A percentile compares a stretch with the other conserved stretches of the same genome.
These are phyloP conservation scores for Xylaria curta DNA, from an alignment of 495 filamentous ascomycete genomes.

Conservation along the genomic window DNA sequence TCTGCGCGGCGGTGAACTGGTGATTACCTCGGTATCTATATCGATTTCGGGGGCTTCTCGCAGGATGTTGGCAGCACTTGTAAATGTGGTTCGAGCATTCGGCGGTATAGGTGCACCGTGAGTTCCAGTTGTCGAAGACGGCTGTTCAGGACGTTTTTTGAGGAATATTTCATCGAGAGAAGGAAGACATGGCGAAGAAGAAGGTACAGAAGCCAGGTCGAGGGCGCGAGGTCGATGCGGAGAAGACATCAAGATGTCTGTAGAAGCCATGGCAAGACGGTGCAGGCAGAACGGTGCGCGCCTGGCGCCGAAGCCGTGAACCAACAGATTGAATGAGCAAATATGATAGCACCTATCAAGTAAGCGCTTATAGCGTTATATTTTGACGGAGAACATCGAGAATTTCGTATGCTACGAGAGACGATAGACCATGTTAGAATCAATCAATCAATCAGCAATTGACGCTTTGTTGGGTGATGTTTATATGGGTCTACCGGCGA, in stretches of 20 bases:
- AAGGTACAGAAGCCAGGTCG: constrained; percentile 42
- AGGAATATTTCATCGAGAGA: constrained; percentile 47
- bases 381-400: background rate
- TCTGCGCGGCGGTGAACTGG: constrained; percentile 33
- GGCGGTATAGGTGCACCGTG: constrained; percentile 42
- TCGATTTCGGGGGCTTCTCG: constrained; percentile 40
- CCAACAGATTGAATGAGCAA: constrained; percentile 36
- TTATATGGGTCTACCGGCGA: background rate
- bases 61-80: constrained; percentile 49
- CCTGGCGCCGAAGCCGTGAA: constrained; percentile 43
- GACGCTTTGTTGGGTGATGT: background rate
- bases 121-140: constrained; percentile 42
- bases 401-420: background rate
- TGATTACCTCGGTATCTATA: constrained; percentile 37
- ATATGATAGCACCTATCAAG: background rate
- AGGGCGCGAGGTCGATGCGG: constrained; percentile 37
- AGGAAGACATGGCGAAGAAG: constrained; percentile 56
- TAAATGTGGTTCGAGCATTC: constrained; percentile 44
- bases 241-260: constrained; percentile 46
- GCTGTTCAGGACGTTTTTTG: constrained; percentile 39
- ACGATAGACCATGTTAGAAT: background rate
- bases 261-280: constrained; percentile 44
- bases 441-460: background rate
- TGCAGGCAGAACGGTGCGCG: constrained; percentile 39
- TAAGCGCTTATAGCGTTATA: background rate